A percentile compares a stretch with the other conserved stretches of the same genome.
Conservation (phyloP, 192 early-diverging fungal genomes). For the Backusella luteola region DNA sequence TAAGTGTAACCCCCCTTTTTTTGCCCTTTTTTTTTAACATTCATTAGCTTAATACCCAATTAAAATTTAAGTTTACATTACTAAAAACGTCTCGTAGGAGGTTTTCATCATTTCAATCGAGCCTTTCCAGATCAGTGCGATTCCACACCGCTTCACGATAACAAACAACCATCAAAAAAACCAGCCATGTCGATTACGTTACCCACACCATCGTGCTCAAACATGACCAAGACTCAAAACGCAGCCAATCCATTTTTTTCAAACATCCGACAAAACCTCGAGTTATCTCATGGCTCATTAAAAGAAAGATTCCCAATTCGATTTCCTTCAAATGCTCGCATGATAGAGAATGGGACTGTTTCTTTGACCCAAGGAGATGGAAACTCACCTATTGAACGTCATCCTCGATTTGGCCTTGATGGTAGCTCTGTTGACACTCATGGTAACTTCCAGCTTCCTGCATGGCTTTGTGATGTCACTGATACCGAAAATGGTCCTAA, state of each 20-base stretch:
- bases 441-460: background rate
- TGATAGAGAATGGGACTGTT: background rate
- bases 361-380: background rate
- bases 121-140: slow-evolving; percentile 30
- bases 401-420: slow-evolving; percentile 6
- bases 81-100: slow-evolving; percentile 34
- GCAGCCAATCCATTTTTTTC: slow-evolving; percentile 52
- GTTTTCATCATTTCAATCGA: slow-evolving; percentile 34
- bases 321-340: slow-evolving; percentile 29
- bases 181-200: slow-evolving; percentile 8
- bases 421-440: slow-evolving; percentile 11
- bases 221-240: slow-evolving; percentile 30
- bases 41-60: background rate
- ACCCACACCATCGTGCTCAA: slow-evolving; percentile 25
- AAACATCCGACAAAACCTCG: slow-evolving; percentile 51
- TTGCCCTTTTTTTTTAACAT: background rate
- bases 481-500: slow-evolving; percentile 20
- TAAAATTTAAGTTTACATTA: background rate
- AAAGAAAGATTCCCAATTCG: slow-evolving; percentile 48
- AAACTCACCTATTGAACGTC: background rate
- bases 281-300: slow-evolving; percentile 40
- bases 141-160: background rate
- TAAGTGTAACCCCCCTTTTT: slow-evolving; percentile 22
- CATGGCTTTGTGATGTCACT: slow-evolving; percentile 11
- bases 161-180: background rate